These are phyloP conservation scores for Komagataella ulmi DNA, from an alignment of 805 yeast genomes.

Conservation along the genomic window DNA sequence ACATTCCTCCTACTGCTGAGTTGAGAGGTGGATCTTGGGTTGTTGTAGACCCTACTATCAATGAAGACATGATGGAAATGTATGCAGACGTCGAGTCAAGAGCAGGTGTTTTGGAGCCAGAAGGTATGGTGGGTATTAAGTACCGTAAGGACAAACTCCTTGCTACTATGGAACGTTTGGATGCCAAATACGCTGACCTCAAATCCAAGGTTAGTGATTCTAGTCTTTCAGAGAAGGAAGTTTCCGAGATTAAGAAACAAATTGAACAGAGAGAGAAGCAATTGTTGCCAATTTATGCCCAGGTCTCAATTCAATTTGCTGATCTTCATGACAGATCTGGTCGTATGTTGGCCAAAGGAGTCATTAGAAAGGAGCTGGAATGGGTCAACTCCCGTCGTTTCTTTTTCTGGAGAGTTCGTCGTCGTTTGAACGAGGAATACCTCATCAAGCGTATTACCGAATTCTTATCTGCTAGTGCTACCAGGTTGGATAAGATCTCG, in stretches of 20 bases:
- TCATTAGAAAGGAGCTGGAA: slow-evolving; percentile 70
- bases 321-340: slow-evolving; percentile 96
- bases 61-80: slow-evolving; percentile 97
- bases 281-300: slow-evolving; percentile 80
- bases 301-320: slow-evolving; percentile 90
- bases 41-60: slow-evolving; percentile 97
- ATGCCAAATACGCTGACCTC: slow-evolving; percentile 56
- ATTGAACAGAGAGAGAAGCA: slow-evolving; percentile 67
- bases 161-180: slow-evolving; percentile 87
- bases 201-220: slow-evolving; percentile 44
- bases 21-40: slow-evolving; percentile 99
- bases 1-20: slow-evolving; percentile 97
- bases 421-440: slow-evolving; percentile 90
- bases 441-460: slow-evolving; percentile 61
- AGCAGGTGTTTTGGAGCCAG: slow-evolving; percentile 97
- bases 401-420: slow-evolving; percentile 98
- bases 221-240: slow-evolving; percentile 48
- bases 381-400: slow-evolving; percentile 86
- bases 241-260: slow-evolving; percentile 47
- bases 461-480: slow-evolving; percentile 37
- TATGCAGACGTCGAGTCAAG: slow-evolving; percentile 93
- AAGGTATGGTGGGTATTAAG: slow-evolving; percentile 98
- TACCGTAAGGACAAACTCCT: slow-evolving; percentile 87
- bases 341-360: slow-evolving; percentile 93
- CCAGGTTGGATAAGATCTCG: slow-evolving; percentile 72